Evolutionary conservation across 257 asterid genomes (phyloP).

Genomic region (Prunella vulgaris): DNA sequence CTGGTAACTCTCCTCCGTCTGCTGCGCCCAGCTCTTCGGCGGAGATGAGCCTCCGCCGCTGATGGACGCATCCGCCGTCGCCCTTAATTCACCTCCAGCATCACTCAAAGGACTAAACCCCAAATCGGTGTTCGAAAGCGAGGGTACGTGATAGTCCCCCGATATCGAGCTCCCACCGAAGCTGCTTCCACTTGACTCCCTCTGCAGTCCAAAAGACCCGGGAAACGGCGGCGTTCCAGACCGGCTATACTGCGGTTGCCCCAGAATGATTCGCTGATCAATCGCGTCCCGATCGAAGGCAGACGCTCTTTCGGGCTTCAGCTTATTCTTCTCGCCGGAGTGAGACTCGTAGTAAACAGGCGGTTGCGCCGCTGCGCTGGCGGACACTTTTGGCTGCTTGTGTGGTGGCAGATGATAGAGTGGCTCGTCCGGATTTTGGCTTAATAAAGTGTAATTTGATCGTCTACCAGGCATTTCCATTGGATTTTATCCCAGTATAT

Average conservation of each 20-base stretch:
- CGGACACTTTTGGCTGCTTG: slow-evolving; percentile 41
- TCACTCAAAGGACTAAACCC: slow-evolving; percentile 35
- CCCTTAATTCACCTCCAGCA: slow-evolving; percentile 46
- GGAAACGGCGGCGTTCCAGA: slow-evolving; percentile 44
- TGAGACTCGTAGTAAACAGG: slow-evolving; percentile 48
- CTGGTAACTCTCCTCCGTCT: slow-evolving; percentile 96
- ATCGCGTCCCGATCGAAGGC: slow-evolving; percentile 60
- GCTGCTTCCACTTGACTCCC: slow-evolving; percentile 96
- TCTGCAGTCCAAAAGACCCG: slow-evolving; percentile 56
- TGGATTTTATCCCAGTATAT: slow-evolving; percentile 4
- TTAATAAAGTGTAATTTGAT: slow-evolving; percentile 63
- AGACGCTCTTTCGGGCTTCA: slow-evolving; percentile 36
- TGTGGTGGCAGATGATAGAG: slow-evolving; percentile 31
- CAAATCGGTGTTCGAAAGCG: slow-evolving; percentile 52
- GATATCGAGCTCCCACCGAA: slow-evolving; percentile 83
- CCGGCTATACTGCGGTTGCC: slow-evolving; percentile 54
- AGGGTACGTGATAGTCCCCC: slow-evolving; percentile 60
- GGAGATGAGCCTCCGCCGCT: slow-evolving; percentile 49
- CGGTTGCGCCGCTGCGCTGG: slow-evolving; percentile 27
- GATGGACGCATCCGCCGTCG: slow-evolving; percentile 37
- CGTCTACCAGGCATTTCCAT: slow-evolving; percentile 84
- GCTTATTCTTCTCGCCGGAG: slow-evolving; percentile 54
- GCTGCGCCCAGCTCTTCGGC: slow-evolving; percentile 95
- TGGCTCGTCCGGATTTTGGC: slow-evolving; percentile 70
- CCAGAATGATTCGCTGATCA: slow-evolving; percentile 54